Percentiles rank a stretch among this genome's conserved stretches.
These are phyloP conservation scores for Reutealis trisperma DNA, from an alignment of 345 rosid genomes.

Conservation along the genomic window DNA sequence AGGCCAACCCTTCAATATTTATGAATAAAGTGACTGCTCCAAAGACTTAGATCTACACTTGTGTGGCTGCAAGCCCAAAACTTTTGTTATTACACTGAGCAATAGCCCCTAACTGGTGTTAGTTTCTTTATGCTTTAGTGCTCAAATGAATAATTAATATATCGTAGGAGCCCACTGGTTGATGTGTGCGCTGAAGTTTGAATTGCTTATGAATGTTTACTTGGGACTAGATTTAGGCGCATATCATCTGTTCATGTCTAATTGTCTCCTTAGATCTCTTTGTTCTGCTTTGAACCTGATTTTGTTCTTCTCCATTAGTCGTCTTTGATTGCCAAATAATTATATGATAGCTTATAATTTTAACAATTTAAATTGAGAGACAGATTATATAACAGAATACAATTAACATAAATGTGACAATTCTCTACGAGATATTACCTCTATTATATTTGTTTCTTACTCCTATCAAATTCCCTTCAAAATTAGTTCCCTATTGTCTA, in stretches of 20 bases:
- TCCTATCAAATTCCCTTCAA: neutral
- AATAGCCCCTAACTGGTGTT: too few species aligned
- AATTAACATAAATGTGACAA: neutral
- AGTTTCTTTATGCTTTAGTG: too few species aligned
- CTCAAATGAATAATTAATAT: too few species aligned
- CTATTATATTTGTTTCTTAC: neutral
- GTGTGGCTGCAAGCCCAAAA: neutral
- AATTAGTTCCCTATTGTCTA: neutral
- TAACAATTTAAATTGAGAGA: neutral
- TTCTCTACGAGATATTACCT: neutral
- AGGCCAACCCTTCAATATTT: neutral
- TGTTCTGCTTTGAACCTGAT: neutral
- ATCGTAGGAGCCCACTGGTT: neutral
- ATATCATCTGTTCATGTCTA: neutral
- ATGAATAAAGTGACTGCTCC: neutral
- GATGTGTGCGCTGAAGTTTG: neutral
- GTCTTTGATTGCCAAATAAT: neutral
- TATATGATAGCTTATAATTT: too few species aligned
- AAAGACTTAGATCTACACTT: neutral
- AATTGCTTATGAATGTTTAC: neutral
- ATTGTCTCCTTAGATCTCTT: neutral
- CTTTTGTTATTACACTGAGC: too few species aligned
- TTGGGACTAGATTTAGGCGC: neutral
- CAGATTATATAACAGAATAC: neutral
- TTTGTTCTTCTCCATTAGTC: neutral